A percentile compares a stretch with the other conserved stretches of the same genome.
phyloP scores from a whole-genome alignment of 768 basidiomycete genomes.

The Russula emetica region DNA sequence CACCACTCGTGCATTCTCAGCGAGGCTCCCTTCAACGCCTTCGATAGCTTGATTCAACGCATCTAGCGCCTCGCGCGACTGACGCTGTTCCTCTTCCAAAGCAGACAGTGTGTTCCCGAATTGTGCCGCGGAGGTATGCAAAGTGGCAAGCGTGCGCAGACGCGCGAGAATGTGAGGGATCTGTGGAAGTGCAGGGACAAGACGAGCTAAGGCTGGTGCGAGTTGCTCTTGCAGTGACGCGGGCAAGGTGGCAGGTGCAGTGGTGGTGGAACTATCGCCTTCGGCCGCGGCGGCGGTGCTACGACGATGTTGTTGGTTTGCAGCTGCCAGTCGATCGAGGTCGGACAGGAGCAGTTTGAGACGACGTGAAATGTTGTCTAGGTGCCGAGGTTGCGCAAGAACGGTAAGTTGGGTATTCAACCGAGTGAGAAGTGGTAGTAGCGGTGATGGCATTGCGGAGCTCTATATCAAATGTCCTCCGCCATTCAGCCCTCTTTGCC shows the following conservation, averaged over 20 bases:
- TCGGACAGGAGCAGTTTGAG: constrained; percentile 91
- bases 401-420: constrained; percentile 83
- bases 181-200: constrained; percentile 70
- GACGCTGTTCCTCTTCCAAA: constrained; percentile 70
- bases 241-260: constrained; percentile 26
- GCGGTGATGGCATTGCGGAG: constrained; percentile 68
- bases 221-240: constrained; percentile 53
- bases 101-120: constrained; percentile 64
- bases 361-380: constrained; percentile 91
- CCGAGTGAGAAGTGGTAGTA: constrained; percentile 76
- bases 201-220: constrained; percentile 62
- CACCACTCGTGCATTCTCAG: constrained; percentile 65
- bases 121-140: constrained; percentile 78
- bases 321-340: constrained; percentile 69
- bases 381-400: constrained; percentile 91
- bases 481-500: background rate
- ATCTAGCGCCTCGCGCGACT: constrained; percentile 55
- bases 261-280: constrained; percentile 15
- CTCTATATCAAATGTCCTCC: constrained; percentile 41
- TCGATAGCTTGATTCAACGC: constrained; percentile 66
- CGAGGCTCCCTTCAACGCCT: constrained; percentile 70
- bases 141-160: constrained; percentile 71
- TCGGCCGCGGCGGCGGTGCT: constrained; percentile 28
- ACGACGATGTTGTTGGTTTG: constrained; percentile 39
- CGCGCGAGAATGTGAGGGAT: constrained; percentile 89